Percentiles rank a stretch among this genome's conserved stretches.
These are phyloP conservation scores for Botrytis cinerea DNA, from an alignment of 2,329 filamentous ascomycete genomes.

Conservation along the genomic window DNA sequence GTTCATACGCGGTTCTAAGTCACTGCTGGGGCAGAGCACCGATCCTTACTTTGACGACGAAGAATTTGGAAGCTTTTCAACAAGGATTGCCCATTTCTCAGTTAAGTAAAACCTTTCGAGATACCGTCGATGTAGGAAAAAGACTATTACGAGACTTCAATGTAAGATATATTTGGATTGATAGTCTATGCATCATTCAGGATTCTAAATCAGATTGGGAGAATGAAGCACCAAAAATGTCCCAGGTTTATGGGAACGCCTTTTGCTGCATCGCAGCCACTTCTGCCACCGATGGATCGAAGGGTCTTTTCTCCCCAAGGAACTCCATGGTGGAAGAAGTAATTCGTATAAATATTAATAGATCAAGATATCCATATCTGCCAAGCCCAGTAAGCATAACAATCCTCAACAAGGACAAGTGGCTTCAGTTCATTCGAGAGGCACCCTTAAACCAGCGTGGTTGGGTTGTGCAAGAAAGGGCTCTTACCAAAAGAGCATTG, in stretches of 20 bases:
- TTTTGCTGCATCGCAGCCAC: conserved; percentile 19
- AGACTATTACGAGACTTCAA: background rate
- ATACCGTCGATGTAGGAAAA: background rate
- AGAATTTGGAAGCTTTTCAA: conserved; percentile 9
- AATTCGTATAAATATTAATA: background rate
- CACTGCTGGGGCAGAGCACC: conserved; percentile 23
- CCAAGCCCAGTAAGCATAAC: background rate
- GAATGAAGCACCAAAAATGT: background rate
- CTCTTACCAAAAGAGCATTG: background rate
- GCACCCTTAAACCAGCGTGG: background rate
- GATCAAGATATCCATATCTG: background rate
- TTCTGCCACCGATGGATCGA: background rate
- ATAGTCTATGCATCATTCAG: conserved; percentile 25
- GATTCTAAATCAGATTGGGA: conserved; percentile 22
- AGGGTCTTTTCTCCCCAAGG: conserved; percentile 12
- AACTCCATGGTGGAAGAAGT: background rate
- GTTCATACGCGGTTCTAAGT: conserved; percentile 13
- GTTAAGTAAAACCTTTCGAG: background rate
- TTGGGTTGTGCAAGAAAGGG: background rate
- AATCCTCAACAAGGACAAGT: background rate
- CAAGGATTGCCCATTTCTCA: background rate
- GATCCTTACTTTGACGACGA: conserved; percentile 11
- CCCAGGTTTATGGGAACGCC: background rate
- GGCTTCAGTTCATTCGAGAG: background rate
- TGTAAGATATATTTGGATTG: conserved; percentile 24